Evolutionary conservation across 805 yeast species (phyloP), one percentile per base, ranked within the genome.

Genomic region (Komagataella mondaviorum): DNA sequence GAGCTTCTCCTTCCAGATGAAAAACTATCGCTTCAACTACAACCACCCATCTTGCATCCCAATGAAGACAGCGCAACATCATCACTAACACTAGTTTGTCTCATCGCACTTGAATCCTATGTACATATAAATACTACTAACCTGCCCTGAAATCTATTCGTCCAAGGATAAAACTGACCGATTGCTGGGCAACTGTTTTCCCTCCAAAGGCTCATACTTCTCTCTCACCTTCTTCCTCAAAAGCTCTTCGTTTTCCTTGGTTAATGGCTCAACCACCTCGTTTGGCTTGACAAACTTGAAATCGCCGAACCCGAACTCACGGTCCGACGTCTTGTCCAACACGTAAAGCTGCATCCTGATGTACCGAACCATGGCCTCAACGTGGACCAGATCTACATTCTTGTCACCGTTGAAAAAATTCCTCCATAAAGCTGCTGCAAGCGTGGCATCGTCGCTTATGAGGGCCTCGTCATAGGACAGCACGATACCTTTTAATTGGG

Each of bases 381-480:
- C 70, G 55, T 88, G 88, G 52, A 85, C 80, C 66, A 84, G 73
- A 66, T 91, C 96, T 17, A 84, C 80, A 56, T 87, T 81, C 46
- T 80, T 79, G 65, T 86, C 83, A 52, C 93, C 95, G 58, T 86
- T 85, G 69, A 90, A 93, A 54, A 93, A 68, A 64, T 93, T 93
- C 74, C 99, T 81, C 95, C 95, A 86, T 39, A 85, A 63, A 0
- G 95, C 91, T 30, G 81, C 77, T 2, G 90, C 93, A 52, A 86
- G 67, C 1, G 88, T 81, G 20, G 82, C 76, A 66, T 88, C 96
- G 54, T 86, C 86, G 23, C 88, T 78, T 54, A 77, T 78, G 49
- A 93, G 75, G 0, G 91, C 97, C 68, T 93, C 98, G 68, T 93
- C 99, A 61, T 90, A 90, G 1, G 96, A 83, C 59, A 89, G 80